Evolutionary conservation across 306 rosid genomes (phyloP).

Genomic region (Herpetospermum pedunculosum): DNA sequence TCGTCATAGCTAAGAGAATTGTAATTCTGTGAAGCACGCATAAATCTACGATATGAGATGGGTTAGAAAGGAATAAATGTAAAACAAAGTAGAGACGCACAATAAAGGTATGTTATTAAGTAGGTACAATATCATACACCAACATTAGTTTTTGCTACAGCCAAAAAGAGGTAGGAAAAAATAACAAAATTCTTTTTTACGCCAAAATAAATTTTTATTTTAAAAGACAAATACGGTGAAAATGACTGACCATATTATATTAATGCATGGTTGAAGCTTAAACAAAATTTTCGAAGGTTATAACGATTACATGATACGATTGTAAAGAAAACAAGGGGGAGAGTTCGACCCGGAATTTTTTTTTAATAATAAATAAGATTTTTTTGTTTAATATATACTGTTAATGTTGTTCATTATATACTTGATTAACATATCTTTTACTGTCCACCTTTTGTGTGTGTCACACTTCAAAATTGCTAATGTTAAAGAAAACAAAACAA

Average conservation of each 20-base stretch:
- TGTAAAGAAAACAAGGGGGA: background rate
- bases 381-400: too few species aligned
- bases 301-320: background rate
- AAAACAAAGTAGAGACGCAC: constrained; percentile 14
- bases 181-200: background rate
- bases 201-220: background rate
- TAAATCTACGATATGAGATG: constrained; percentile 86
- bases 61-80: constrained; percentile 47
- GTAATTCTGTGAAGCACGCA: constrained; percentile 95
- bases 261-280: background rate
- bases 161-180: background rate
- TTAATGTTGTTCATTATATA: too few species aligned
- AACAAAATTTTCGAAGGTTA: background rate
- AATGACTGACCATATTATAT: background rate
- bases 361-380: too few species aligned
- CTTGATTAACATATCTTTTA: too few species aligned
- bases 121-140: background rate
- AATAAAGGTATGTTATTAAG: background rate
- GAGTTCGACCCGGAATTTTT: background rate
- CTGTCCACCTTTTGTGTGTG: too few species aligned
- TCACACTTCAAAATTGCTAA: too few species aligned
- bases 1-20: constrained; percentile 90
- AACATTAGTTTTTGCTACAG: background rate
- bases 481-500: background rate
- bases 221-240: background rate